Conservation (phyloP, 2,329 filamentous ascomycete genomes). For the Lithohypha guttulata region DNA sequence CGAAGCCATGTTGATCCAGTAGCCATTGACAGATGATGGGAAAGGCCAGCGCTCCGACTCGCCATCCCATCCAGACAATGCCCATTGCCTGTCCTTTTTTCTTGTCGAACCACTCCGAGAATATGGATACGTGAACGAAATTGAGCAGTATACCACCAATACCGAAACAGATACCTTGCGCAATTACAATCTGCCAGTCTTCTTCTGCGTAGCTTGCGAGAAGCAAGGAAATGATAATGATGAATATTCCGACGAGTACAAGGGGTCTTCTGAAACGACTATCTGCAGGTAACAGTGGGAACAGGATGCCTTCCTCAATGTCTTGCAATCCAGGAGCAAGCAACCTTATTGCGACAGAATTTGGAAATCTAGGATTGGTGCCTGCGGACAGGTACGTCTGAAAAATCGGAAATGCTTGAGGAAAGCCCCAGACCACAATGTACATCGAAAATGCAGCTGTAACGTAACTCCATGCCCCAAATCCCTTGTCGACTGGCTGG, state of each 20-base stretch:
- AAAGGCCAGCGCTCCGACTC: background rate
- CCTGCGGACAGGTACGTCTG: background rate
- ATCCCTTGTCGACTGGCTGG: background rate
- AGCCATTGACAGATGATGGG: background rate
- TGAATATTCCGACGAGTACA: background rate
- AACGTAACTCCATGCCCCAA: constrained; percentile 1
- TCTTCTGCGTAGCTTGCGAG: background rate
- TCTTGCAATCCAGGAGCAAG: background rate
- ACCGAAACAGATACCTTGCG: background rate
- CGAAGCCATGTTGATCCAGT: background rate
- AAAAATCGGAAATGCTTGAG: constrained; percentile 1
- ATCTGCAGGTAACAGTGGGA: background rate
- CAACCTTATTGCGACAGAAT: background rate
- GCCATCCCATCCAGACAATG: background rate
- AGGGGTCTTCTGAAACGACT: background rate
- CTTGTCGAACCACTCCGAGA: constrained; percentile 2
- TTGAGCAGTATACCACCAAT: constrained; percentile 1
- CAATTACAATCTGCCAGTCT: constrained; percentile 1
- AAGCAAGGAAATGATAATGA: background rate
- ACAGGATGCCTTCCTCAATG: constrained; percentile 1
- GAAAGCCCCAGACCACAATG: constrained; percentile 1
- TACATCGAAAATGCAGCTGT: background rate
- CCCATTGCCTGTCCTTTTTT: constrained; percentile 3
- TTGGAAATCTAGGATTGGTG: background rate
- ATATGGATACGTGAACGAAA: background rate